A percentile compares a stretch with the other conserved stretches of the same genome.
Evolutionary conservation across 768 basidiomycete species (phyloP).

Genomic region (Kwoniella shandongensis): DNA sequence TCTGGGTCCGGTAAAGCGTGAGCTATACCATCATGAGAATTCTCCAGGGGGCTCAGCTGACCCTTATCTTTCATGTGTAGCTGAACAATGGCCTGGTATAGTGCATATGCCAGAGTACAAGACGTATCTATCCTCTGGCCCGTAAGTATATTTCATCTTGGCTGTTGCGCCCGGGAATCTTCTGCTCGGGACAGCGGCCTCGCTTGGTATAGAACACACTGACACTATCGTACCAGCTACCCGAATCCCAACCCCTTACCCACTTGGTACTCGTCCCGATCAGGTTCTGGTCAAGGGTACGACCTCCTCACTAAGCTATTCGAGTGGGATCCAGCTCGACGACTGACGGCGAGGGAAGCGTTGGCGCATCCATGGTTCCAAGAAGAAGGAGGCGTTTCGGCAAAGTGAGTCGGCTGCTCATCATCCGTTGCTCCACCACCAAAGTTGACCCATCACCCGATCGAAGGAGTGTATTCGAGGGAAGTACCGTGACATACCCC

Average conservation of each 20-base stretch:
- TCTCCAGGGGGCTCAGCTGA: conserved; percentile 5
- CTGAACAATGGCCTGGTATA: conserved; percentile 82
- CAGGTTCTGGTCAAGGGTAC: conserved; percentile 59
- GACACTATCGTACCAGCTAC: too few relatives aligned
- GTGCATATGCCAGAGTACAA: conserved; percentile 82
- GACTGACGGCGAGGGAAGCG: conserved; percentile 79
- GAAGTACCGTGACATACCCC: conserved; percentile 69
- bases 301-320: conserved; percentile 85
- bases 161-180: too few relatives aligned
- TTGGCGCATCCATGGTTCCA: conserved; percentile 87
- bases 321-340: conserved; percentile 81
- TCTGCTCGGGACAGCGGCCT: not conserved
- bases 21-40: too few relatives aligned
- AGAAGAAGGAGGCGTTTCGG: conserved; percentile 80
- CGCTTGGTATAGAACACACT: conserved; percentile 19
- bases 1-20: conserved; percentile 81
- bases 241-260: conserved; percentile 62
- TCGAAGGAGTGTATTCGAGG: conserved; percentile 68
- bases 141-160: conserved; percentile 26
- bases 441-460: too few relatives aligned
- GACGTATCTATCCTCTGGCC: conserved; percentile 37
- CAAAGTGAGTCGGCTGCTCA: conserved; percentile 65
- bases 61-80: conserved; percentile 55
- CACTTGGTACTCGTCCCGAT: conserved; percentile 63
- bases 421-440: not conserved